Base-by-base conservation (phyloP, 1,139 yeast species). In the Pichia sp. region DNA sequence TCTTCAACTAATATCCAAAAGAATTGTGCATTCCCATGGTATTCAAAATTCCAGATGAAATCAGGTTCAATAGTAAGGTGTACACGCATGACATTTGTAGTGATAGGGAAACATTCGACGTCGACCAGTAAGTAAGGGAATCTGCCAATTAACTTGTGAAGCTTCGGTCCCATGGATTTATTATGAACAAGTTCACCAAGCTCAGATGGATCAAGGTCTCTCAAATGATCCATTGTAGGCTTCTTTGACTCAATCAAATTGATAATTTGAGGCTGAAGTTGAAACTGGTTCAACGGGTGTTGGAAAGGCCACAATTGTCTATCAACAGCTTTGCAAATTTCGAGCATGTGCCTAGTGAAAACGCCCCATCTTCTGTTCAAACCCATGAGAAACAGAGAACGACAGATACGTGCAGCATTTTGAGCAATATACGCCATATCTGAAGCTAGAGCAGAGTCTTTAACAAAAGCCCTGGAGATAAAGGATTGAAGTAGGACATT, bases 401-500 rank as follows among this genome's bases (percentile, higher is more conserved):
- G 72, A 49, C 94, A 75, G 24, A 93, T 91, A 64, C 99, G 77
- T 1, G 91, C 87, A 2, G 97, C 73, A 50, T 93, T 93, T 53
- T 93, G 98, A 2, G 97, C 96, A 40, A 93, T 94, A 56, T 91
- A 93, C 44, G 85, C 83, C 28, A 87, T 70, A 58, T 93, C 98
- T 0, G 96, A 85, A 2, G 76, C 66, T 43, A 93, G 64, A 0
- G 96, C 83, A 1, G 96, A 77, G 43, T 87, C 95, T 46, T 70
- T 72, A 26, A 88, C 73, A 10, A 58, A 51, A 0, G 87, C 77
- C 41, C 78, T 78, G 0, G 97, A 86, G 22, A 93, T 83, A 55
- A 70, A 93, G 0, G 96, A 79, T 56, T 93, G 99, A 24, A 93
- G 64, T 33, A 93, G 67, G 33, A 88, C 73, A 49, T 91, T 88